Evolutionary conservation across 1,284 basidiomycete genomes (phyloP).

Genomic region (Austroboletus novae-zelandiae): DNA sequence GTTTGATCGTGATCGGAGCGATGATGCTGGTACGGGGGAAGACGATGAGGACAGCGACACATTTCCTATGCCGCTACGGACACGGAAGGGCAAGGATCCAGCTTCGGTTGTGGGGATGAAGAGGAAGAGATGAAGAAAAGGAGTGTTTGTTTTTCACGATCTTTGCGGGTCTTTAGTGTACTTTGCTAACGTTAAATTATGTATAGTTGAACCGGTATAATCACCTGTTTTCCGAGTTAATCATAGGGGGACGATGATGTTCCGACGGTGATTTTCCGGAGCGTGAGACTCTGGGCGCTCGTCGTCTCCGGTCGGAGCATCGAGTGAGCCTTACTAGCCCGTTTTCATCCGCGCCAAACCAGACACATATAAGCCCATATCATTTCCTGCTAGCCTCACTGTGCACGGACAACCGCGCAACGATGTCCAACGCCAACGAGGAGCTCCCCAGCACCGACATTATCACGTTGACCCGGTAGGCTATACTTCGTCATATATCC

Average conservation of each 20-base stretch:
- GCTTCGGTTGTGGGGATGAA: slow-evolving; percentile 49
- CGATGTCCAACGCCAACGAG: slow-evolving; percentile 40
- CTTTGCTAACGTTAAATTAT: slow-evolving; percentile 12
- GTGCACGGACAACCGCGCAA: slow-evolving; percentile 1
- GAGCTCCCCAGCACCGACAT: slow-evolving; percentile 81
- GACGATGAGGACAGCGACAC: slow-evolving; percentile 61
- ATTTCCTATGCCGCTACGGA: slow-evolving; percentile 64
- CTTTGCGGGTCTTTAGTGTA: slow-evolving; percentile 9
- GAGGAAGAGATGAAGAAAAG: slow-evolving; percentile 53
- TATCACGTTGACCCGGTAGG: slow-evolving; percentile 87
- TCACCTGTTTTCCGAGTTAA: slow-evolving; percentile 7
- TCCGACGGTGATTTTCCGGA: slow-evolving; percentile 17
- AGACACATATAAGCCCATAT: slow-evolving; percentile 18
- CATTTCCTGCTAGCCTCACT: background rate
- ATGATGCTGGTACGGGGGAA: slow-evolving; percentile 20
- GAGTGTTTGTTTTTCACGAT: slow-evolving; percentile 4
- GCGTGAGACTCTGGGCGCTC: slow-evolving; percentile 22
- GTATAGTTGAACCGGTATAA: slow-evolving; percentile 14
- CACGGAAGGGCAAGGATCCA: slow-evolving; percentile 54
- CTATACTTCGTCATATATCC: background rate
- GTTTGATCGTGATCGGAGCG: slow-evolving; percentile 1
- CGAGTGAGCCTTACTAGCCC: slow-evolving; percentile 10
- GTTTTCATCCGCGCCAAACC: slow-evolving; percentile 22
- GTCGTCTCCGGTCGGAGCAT: slow-evolving; percentile 1
- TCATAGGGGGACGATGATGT: slow-evolving; percentile 2